phyloP scores from a whole-genome alignment of 164 flowering plant genomes.

The Stephania cephalantha region DNA sequence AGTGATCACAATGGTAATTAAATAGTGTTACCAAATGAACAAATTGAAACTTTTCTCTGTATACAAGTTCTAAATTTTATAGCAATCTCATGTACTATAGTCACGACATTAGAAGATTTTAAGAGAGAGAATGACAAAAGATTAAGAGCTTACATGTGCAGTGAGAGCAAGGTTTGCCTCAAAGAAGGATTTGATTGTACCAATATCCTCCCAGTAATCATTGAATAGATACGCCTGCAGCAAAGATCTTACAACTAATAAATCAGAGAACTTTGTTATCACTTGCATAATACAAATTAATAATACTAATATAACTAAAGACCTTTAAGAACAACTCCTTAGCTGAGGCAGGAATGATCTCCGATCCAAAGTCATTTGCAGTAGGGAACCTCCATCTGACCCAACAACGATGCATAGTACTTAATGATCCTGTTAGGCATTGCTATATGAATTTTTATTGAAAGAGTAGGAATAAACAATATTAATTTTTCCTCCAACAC shows the following conservation, averaged over 20 bases:
- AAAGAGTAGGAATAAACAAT: background rate
- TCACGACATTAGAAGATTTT: background rate
- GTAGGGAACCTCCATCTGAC: conserved; percentile 96
- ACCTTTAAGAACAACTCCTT: conserved; percentile 66
- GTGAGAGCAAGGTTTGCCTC: conserved; percentile 97
- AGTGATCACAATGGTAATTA: background rate
- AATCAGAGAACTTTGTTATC: background rate
- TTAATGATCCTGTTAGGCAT: conserved; percentile 10
- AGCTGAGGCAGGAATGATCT: conserved; percentile 91
- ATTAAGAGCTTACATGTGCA: conserved; percentile 54
- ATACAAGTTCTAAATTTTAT: background rate
- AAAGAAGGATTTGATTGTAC: conserved; percentile 94
- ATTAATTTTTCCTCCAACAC: background rate
- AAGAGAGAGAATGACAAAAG: background rate
- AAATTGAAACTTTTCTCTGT: background rate
- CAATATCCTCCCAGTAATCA: conserved; percentile 99
- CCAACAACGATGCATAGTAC: conserved; percentile 14
- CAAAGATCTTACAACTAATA: conserved; percentile 16
- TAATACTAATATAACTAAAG: background rate
- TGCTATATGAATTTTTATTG: conserved; percentile 2
- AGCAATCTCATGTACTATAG: background rate
- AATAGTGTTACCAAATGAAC: background rate
- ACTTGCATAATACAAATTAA: too few relatives aligned
- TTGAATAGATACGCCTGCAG: conserved; percentile 88
- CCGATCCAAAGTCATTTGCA: conserved; percentile 95